Evolutionary conservation across 164 flowering plant genomes (phyloP).

Genomic region (Vitis labrusca): DNA sequence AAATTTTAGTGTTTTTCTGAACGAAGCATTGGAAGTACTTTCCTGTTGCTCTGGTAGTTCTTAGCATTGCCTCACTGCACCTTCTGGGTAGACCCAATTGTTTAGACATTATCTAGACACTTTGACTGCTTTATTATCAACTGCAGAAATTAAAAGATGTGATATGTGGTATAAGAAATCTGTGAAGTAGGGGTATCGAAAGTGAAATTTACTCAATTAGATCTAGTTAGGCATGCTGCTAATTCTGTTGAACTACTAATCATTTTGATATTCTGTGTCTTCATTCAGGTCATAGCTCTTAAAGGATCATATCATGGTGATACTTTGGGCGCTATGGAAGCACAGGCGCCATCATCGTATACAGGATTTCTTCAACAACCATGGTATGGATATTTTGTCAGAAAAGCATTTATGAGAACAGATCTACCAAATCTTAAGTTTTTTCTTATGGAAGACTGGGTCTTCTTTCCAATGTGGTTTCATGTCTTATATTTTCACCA

Average conservation of each 20-base stretch:
- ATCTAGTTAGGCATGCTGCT: neutral
- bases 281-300: conserved; percentile 80
- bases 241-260: neutral
- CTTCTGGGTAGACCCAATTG: neutral
- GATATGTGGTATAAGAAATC: neutral
- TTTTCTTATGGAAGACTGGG: too few relatives aligned
- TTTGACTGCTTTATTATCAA: neutral
- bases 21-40: neutral
- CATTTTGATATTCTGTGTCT: conserved; percentile 1
- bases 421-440: too few relatives aligned
- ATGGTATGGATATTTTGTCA: conserved; percentile 53
- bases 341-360: conserved; percentile 91
- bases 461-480: too few relatives aligned
- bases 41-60: neutral
- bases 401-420: neutral
- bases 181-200: neutral
- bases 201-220: neutral
- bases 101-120: neutral
- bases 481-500: too few relatives aligned
- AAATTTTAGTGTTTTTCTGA: neutral
- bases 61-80: neutral
- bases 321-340: conserved; percentile 99
- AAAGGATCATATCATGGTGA: conserved; percentile 98
- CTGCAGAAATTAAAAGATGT: neutral
- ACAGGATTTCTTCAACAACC: conserved; percentile 98